Conservation (phyloP, 2,329 filamentous ascomycete genomes). For the Aspergillus neoniger region DNA sequence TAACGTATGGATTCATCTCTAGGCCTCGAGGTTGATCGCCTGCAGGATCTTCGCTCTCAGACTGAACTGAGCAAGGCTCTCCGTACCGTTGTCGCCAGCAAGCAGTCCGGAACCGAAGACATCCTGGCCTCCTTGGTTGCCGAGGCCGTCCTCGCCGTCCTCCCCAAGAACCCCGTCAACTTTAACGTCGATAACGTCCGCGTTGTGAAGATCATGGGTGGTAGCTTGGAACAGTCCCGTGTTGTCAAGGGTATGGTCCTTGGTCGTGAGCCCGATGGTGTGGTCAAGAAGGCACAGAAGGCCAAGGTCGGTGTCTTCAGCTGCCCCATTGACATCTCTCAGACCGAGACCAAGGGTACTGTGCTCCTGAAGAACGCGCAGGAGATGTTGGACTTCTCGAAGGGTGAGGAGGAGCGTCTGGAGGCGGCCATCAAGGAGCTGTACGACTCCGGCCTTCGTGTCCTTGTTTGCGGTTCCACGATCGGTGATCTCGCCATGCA, state of each 20-base stretch:
- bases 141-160: constrained; percentile 78
- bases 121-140: constrained; percentile 83
- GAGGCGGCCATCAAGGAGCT: constrained; percentile 93
- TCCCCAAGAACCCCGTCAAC: constrained; percentile 91
- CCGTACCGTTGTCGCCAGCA: constrained; percentile 91
- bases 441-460: constrained; percentile 87
- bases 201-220: constrained; percentile 99
- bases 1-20: constrained; percentile 1
- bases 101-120: constrained; percentile 93
- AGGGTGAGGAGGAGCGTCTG: constrained; percentile 90
- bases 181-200: constrained; percentile 99
- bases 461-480: constrained; percentile 88
- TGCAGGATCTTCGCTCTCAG: constrained; percentile 78
- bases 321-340: constrained; percentile 90
- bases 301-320: constrained; percentile 97
- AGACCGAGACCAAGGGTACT: constrained; percentile 98
- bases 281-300: constrained; percentile 84
- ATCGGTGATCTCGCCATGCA: constrained; percentile 94
- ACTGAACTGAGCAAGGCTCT: constrained; percentile 92
- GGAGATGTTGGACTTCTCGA: constrained; percentile 98
- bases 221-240: constrained; percentile 86
- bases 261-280: constrained; percentile 88
- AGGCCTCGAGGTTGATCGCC: constrained; percentile 87
- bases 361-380: constrained; percentile 95
- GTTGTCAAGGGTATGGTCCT: constrained; percentile 99